Conservation (phyloP, 192 early-diverging fungal species). For the Thamnidium elegans region DNA sequence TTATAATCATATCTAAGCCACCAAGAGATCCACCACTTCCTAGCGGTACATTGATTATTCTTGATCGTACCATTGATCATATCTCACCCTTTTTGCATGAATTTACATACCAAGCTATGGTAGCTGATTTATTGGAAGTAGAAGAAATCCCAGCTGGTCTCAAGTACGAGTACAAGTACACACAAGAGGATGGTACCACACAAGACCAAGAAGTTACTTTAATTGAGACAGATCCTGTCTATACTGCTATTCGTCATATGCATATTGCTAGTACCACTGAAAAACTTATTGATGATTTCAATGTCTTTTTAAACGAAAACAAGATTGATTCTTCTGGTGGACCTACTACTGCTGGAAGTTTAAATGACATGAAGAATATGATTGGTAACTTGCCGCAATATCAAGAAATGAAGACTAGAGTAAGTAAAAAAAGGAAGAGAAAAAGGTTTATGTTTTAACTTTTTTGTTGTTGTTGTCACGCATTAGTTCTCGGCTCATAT, state of each 20-base stretch:
- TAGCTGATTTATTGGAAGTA: slow-evolving; percentile 80
- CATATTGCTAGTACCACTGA: slow-evolving; percentile 80
- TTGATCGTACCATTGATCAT: slow-evolving; percentile 90
- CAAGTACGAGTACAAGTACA: slow-evolving; percentile 60
- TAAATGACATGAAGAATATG: slow-evolving; percentile 88
- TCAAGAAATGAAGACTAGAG: slow-evolving; percentile 75
- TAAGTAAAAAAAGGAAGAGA: background rate
- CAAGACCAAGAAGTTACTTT: slow-evolving; percentile 52
- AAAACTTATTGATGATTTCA: slow-evolving; percentile 69
- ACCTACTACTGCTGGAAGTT: slow-evolving; percentile 18
- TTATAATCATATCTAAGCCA: slow-evolving; percentile 20
- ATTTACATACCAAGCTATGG: slow-evolving; percentile 99
- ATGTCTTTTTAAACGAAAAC: slow-evolving; percentile 78
- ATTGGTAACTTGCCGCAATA: slow-evolving; percentile 82
- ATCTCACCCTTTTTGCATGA: slow-evolving; percentile 93
- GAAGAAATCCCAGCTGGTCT: slow-evolving; percentile 53
- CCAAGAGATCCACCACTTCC: slow-evolving; percentile 45
- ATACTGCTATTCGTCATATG: slow-evolving; percentile 71
- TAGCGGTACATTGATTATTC: slow-evolving; percentile 80
- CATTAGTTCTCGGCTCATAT: slow-evolving; percentile 80
- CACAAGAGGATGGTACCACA: slow-evolving; percentile 41
- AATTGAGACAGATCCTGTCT: slow-evolving; percentile 79
- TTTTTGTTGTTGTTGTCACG: background rate
- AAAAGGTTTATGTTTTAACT: background rate
- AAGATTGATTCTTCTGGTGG: slow-evolving; percentile 51